Evolutionary conservation across 345 rosid species (phyloP), one percentile per base, ranked within the genome.

Genomic region (Gossypium ekmanianum): DNA sequence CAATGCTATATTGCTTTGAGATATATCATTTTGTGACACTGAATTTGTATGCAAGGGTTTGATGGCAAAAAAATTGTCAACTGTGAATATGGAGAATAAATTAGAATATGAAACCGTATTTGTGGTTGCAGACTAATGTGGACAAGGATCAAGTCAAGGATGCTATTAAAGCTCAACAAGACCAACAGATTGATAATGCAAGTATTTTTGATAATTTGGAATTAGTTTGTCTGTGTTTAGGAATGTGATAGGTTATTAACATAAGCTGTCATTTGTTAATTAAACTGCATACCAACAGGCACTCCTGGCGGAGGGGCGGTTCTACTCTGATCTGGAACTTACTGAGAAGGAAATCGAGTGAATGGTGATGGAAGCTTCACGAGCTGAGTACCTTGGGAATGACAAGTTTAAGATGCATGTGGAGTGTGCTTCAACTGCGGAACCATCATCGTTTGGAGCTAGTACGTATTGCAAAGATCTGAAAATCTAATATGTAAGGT

Each of bases 141-240:
- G 97, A 96, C 83, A 87, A 83, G 77, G 95, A 93, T 81, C 94
- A 90, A 83, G 90, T 96, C 73, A 93, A 96, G 90, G 99, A 98
- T 79, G 99, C 99, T 71, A 96, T 96, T 67, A 96, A 89, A 81
- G 98, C 97, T 72, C 98, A 96, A 84, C 99, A 96, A 82, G 98
- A 96, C 72, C 97, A 89, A 74, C 99, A 96, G 82, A 87, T 96
- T 78, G 97, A 96, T 76, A 89, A 93, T 84, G 99, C 76, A 87
- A 85, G 87, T 84, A 74, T 27, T 69, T 57, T 20, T 29, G 7
- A 59, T 45, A 50, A 7, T 50, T 12, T 51, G 20, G 4, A 24
- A 48, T 64, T 64, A 16, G 20, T 26, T 57, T 12, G 20, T 24
- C 11, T 57, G 1, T 11, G 4, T 39, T 52, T 22, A 22, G 48